These are phyloP conservation scores for Microcos paniculata DNA, from an alignment of 345 rosid species.

Conservation along the genomic window DNA sequence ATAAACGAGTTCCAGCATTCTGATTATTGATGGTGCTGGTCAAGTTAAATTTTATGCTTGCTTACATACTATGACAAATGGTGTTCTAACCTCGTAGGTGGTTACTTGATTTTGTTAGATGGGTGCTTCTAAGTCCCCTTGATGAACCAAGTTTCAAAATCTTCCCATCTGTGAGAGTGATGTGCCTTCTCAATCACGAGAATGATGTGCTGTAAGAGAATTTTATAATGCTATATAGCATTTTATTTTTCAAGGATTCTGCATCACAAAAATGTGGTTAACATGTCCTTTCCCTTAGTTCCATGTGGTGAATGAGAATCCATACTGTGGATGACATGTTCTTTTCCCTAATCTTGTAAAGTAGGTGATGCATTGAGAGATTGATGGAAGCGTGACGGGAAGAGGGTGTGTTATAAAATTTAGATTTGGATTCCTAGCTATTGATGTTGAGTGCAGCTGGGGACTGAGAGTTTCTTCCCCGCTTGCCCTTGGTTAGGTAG, in stretches of 20 bases:
- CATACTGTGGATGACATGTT: not conserved
- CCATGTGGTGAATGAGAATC: not conserved
- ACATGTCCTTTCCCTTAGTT: not conserved
- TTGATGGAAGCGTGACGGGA: not conserved
- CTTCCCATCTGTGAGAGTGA: not conserved
- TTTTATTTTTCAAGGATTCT: not conserved
- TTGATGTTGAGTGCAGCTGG: too few species aligned
- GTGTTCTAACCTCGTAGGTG: not conserved
- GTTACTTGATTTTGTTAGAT: slow-evolving; percentile 4
- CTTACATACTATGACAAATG: not conserved
- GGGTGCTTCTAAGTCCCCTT: not conserved
- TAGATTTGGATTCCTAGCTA: not conserved
- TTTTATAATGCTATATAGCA: not conserved
- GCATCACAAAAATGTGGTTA: not conserved
- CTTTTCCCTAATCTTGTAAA: not conserved
- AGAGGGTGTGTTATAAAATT: not conserved
- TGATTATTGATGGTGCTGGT: not conserved
- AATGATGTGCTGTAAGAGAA: not conserved
- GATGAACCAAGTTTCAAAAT: not conserved
- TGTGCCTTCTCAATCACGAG: not conserved
- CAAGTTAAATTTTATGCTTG: not conserved
- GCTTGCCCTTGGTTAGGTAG: not conserved
- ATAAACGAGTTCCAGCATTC: not conserved
- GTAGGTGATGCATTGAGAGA: not conserved
- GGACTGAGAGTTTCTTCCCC: too few species aligned